These are phyloP conservation scores for Exobasidium rhododendri DNA, from an alignment of 1,284 basidiomycete genomes.

Conservation along the genomic window DNA sequence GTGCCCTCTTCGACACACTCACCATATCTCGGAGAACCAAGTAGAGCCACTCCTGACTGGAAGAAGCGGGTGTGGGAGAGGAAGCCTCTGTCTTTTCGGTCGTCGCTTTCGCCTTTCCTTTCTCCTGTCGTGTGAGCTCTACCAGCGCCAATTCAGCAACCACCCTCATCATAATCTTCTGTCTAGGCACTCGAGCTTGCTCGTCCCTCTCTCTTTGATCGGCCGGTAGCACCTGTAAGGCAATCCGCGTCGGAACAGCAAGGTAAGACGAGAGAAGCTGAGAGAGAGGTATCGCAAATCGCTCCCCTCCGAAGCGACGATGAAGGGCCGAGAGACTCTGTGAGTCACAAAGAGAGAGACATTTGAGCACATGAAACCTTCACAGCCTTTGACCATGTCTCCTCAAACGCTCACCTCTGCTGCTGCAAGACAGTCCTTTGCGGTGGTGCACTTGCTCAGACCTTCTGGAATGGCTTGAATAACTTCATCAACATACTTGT, in stretches of 20 bases:
- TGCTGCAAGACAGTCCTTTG: conserved; percentile 84
- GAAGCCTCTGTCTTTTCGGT: conserved; percentile 6
- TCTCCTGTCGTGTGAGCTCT: conserved; percentile 57
- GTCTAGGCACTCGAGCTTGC: conserved; percentile 70
- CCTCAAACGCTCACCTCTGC: conserved; percentile 83
- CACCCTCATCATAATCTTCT: conserved; percentile 79
- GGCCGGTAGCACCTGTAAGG: conserved; percentile 60
- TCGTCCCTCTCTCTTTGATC: conserved; percentile 96
- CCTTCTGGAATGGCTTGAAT: conserved; percentile 83
- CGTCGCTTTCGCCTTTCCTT: conserved; percentile 4
- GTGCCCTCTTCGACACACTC: conserved; percentile 59
- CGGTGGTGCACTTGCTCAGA: conserved; percentile 75
- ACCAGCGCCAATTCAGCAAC: conserved; percentile 86
- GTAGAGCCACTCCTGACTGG: conserved; percentile 63
- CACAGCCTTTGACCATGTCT: too few species aligned
- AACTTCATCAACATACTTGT: conserved; percentile 95
- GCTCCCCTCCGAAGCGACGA: conserved; percentile 70
- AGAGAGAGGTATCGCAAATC: conserved; percentile 73
- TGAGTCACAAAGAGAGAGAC: conserved; percentile 5
- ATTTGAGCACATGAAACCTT: conserved; percentile 4
- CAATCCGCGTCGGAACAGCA: conserved; percentile 57
- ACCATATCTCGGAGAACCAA: conserved; percentile 58
- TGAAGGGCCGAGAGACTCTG: conserved; percentile 86
- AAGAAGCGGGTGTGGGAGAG: neutral
- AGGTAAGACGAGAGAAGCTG: conserved; percentile 67